Evolutionary conservation across 179 eudicot genomes (phyloP).

Genomic region (Beta corolliflora): DNA sequence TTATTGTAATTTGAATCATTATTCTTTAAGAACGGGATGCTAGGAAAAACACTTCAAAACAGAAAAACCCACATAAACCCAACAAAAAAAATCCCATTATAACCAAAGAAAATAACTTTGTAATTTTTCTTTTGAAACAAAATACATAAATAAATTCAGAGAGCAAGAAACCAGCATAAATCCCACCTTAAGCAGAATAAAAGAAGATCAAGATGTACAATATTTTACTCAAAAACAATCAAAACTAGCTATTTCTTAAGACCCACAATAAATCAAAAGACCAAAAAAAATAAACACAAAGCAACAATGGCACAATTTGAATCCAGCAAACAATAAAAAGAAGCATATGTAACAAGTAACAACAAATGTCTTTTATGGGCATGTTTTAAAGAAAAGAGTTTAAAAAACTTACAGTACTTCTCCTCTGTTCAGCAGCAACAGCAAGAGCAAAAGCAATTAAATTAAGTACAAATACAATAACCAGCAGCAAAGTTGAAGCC

Average conservation of each 20-base stretch:
- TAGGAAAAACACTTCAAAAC: neutral
- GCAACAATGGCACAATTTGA: neutral
- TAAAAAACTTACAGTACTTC: slow-evolving; percentile 53
- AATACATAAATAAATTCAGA: neutral
- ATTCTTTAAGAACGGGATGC: neutral
- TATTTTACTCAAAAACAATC: no score
- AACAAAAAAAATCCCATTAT: neutral
- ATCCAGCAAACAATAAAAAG: neutral
- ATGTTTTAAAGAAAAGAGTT: neutral
- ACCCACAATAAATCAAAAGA: neutral
- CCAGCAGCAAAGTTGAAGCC: slow-evolving; percentile 47
- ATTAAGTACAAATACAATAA: slow-evolving; percentile 63
- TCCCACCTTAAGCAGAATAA: neutral
- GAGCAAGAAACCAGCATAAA: neutral
- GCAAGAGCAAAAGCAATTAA: slow-evolving; percentile 83
- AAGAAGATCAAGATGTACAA: neutral
- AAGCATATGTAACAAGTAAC: no score
- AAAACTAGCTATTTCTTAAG: neutral
- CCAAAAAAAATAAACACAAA: no score
- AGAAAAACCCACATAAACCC: neutral
- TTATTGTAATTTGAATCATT: neutral
- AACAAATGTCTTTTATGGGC: neutral
- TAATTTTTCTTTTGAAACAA: no score
- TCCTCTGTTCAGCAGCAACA: slow-evolving; percentile 83
- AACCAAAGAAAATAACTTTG: neutral